Conservation (phyloP, 1,284 basidiomycete genomes). For the Pterulicium gracile region DNA sequence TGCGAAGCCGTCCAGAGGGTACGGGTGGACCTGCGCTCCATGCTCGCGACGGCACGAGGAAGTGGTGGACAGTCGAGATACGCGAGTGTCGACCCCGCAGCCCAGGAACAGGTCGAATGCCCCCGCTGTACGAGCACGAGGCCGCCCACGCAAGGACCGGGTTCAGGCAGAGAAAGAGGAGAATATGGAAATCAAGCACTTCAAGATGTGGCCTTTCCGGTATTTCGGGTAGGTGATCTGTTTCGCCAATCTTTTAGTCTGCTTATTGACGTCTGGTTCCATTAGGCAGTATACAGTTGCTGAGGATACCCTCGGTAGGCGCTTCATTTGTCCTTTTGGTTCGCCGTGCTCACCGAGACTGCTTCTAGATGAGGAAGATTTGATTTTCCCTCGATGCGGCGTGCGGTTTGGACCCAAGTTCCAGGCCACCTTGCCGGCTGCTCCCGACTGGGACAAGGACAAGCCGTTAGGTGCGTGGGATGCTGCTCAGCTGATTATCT, state of each 20-base stretch:
- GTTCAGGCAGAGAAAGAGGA: slow-evolving; percentile 63
- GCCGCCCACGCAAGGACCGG: slow-evolving; percentile 64
- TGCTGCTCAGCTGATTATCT: slow-evolving; percentile 8
- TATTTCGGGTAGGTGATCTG: slow-evolving; percentile 77
- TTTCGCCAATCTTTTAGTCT: background rate
- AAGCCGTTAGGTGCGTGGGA: slow-evolving; percentile 29
- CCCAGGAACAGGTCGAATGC: slow-evolving; percentile 45
- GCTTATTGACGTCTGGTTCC: slow-evolving; percentile 6
- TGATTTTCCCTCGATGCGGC: slow-evolving; percentile 86
- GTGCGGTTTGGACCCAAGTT: slow-evolving; percentile 83
- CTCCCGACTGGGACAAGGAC: slow-evolving; percentile 33
- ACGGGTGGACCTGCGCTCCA: slow-evolving; percentile 95
- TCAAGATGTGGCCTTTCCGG: slow-evolving; percentile 91
- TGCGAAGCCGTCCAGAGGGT: slow-evolving; percentile 94
- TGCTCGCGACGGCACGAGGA: slow-evolving; percentile 86
- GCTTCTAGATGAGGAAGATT: slow-evolving; percentile 76
- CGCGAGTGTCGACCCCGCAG: slow-evolving; percentile 39
- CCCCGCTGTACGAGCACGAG: slow-evolving; percentile 53
- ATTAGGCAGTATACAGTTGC: slow-evolving; percentile 79
- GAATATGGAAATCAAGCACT: slow-evolving; percentile 68
- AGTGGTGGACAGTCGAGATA: slow-evolving; percentile 69
- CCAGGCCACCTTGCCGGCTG: slow-evolving; percentile 55
- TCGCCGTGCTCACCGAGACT: slow-evolving; percentile 12
- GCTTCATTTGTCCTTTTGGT: slow-evolving; percentile 12
- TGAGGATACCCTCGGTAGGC: slow-evolving; percentile 79